phyloP scores from a whole-genome alignment of 352 stramenopile genomes.

The Pseudoperonospora humuli region DNA sequence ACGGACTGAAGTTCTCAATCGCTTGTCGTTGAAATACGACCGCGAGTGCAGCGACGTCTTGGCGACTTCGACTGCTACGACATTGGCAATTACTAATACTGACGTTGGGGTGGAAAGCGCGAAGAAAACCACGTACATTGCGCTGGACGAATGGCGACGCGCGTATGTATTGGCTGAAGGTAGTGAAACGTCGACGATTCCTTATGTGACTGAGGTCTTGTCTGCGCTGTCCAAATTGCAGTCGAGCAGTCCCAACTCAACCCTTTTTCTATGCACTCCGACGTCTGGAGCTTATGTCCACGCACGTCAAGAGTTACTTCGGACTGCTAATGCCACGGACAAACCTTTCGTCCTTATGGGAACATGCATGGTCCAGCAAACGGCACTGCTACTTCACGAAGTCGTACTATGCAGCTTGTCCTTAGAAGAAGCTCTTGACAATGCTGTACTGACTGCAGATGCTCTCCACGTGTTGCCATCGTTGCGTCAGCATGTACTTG shows the following conservation, averaged over 20 bases:
- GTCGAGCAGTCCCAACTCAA: not conserved
- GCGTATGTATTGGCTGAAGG: constrained; percentile 20
- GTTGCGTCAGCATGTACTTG: constrained; percentile 14
- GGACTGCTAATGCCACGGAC: not conserved
- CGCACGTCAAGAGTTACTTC: constrained; percentile 10
- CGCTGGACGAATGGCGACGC: constrained; percentile 19
- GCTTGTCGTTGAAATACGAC: constrained; percentile 20
- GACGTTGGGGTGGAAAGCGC: not conserved
- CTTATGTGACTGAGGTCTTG: constrained; percentile 5
- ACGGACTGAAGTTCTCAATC: constrained; percentile 18
- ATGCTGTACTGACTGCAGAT: constrained; percentile 16
- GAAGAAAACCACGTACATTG: constrained; percentile 12
- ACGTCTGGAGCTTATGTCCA: constrained; percentile 11
- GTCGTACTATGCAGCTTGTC: constrained; percentile 14
- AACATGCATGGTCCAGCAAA: constrained; percentile 29
- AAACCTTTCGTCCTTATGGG: constrained; percentile 23
- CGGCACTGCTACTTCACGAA: constrained; percentile 20
- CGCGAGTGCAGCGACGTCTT: constrained; percentile 13
- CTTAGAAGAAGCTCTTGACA: constrained; percentile 21
- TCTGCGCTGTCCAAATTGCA: constrained; percentile 6
- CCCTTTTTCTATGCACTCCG: constrained; percentile 16
- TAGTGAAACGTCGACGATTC: not conserved
- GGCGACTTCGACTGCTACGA: constrained; percentile 9
- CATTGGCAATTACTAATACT: constrained; percentile 10
- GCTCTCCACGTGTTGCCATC: constrained; percentile 11